Percentiles rank a stretch among this genome's conserved stretches.
Conservation (phyloP, 2,329 filamentous ascomycete genomes). For the Curvularia verruculosa region DNA sequence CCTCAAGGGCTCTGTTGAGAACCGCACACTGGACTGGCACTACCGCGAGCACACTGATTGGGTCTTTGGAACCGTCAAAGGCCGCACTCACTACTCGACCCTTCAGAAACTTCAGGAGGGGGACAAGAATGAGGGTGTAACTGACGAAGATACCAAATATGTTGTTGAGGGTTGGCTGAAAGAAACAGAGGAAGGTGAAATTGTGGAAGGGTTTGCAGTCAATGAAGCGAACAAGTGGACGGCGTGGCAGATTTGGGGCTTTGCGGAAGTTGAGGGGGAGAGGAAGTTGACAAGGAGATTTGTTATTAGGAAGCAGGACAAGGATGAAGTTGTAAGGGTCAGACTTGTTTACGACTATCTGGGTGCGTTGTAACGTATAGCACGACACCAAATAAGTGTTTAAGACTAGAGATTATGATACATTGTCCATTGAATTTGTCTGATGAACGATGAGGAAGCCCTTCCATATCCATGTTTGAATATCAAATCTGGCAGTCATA, state of each 20-base stretch:
- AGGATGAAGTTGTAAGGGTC: constrained; percentile 36
- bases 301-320: constrained; percentile 42
- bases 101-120: constrained; percentile 34
- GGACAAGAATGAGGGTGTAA: constrained; percentile 25
- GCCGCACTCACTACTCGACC: constrained; percentile 61
- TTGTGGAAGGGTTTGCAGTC: constrained; percentile 45
- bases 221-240: constrained; percentile 47
- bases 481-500: constrained; percentile 1
- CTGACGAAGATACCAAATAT: constrained; percentile 33
- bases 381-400: not conserved
- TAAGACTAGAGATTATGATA: not conserved
- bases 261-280: constrained; percentile 38
- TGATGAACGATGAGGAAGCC: not conserved
- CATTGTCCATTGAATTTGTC: not conserved
- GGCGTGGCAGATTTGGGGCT: constrained; percentile 45
- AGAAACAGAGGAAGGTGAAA: constrained; percentile 38
- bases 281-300: constrained; percentile 42
- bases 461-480: not conserved
- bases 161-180: constrained; percentile 39
- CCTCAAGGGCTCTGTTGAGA: constrained; percentile 69
- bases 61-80: constrained; percentile 76
- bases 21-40: constrained; percentile 62
- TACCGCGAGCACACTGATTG: constrained; percentile 74
- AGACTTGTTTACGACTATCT: constrained; percentile 46
- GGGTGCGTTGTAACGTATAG: constrained; percentile 29